These are phyloP conservation scores for Fragilaria crotonensis DNA, from an alignment of 108 stramenopile genomes.

Conservation along the genomic window DNA sequence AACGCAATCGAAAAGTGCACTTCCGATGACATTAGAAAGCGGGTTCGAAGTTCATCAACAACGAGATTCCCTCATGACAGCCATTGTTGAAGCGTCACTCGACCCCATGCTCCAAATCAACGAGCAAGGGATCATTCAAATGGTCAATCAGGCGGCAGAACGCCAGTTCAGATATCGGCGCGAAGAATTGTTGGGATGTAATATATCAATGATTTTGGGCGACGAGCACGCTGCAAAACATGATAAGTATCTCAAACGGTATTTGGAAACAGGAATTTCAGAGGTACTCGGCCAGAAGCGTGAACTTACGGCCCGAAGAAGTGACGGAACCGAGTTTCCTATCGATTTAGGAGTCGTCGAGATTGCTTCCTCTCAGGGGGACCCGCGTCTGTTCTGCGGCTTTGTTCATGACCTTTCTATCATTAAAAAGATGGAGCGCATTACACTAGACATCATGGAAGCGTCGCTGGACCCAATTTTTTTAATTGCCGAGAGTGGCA, in stretches of 20 bases:
- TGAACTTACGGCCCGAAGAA: slow-evolving; percentile 17
- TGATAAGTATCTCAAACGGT: slow-evolving; percentile 21
- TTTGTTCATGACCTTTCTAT: slow-evolving; percentile 26
- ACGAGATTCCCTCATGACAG: no score
- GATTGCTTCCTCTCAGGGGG: slow-evolving; percentile 11
- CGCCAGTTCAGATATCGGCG: slow-evolving; percentile 6
- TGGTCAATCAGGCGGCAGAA: slow-evolving; percentile 9
- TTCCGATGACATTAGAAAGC: no score
- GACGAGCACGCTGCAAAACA: slow-evolving; percentile 11
- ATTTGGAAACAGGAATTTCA: slow-evolving; percentile 24
- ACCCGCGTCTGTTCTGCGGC: slow-evolving; percentile 24
- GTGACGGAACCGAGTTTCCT: slow-evolving; percentile 27
- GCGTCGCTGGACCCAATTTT: slow-evolving; percentile 19
- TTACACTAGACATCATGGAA: slow-evolving; percentile 12
- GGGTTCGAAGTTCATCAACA: no score
- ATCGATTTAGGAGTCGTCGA: slow-evolving; percentile 34
- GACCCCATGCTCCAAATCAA: slow-evolving; percentile 28
- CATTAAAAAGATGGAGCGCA: neutral
- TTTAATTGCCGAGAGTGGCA: slow-evolving; percentile 13
- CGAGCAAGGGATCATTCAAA: slow-evolving; percentile 10
- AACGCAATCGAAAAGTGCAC: no score
- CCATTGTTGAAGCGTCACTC: slow-evolving; percentile 24
- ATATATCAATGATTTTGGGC: slow-evolving; percentile 9
- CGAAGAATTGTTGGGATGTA: slow-evolving; percentile 7
- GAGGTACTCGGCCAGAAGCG: slow-evolving; percentile 24